Evolutionary conservation across 306 rosid species (phyloP), one percentile per base, ranked within the genome.

Genomic region (Lotus japonicus): DNA sequence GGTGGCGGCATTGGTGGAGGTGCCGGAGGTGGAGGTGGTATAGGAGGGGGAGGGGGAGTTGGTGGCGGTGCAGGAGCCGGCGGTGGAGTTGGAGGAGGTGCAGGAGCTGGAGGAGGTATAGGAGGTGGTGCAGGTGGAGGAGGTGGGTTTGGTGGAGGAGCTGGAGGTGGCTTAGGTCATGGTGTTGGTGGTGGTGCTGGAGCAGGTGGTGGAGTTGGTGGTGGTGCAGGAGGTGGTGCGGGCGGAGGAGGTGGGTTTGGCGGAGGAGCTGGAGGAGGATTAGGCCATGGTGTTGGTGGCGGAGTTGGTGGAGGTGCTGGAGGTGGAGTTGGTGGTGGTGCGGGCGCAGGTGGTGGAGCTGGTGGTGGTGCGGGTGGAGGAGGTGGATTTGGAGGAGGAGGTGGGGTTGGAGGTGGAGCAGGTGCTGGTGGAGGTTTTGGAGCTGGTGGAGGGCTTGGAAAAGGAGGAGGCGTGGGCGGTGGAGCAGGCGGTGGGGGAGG

Each of bases 401-500:
- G 26, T 21, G 26, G 26, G 26, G 15, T 17, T 12, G 68, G 76
- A 3, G 19, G 4, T 0, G 77, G 70, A 3, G 72, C 23, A 0
- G 71, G 70, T 5, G 72, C 23, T 0, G 71, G 60, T 4, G 36
- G 65, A 4, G 76, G 76, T 16, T 23, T 44, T 13, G 74, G 76
- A 0, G 76, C 35, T 17, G 58, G 64, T 5, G 76, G 68, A 19
- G 76, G 64, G 13, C 18, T 39, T 63, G 69, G 55, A 11, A 60
- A 39, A 0, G 70, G 77, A 0, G 60, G 59, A 6, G 79, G 72
- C 0, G 5, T 45, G 8, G 84, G 84, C 1, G 66, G 31, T 0
- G 80, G 80, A 1, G 57, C 42, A 14, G 77, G 77, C 0, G 39
- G 48, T 8, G 75, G 75, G 4, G 79, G 66, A 17, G 79, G 83